These are phyloP conservation scores for Dinochytrium kinnereticum DNA, from an alignment of 371 early-diverging fungal genomes.

Conservation along the genomic window DNA sequence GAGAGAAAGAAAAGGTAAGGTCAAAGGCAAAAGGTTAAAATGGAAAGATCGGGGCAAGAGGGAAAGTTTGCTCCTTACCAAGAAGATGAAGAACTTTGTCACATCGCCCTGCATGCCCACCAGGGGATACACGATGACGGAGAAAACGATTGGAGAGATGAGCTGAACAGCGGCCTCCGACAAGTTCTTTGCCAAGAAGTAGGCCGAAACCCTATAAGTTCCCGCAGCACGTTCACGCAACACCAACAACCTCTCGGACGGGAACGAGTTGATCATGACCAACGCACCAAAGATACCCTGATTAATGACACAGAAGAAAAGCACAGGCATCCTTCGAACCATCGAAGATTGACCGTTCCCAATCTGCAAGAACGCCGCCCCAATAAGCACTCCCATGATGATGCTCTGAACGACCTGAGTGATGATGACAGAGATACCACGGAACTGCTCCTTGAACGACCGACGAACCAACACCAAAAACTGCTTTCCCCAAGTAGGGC, in stretches of 20 bases:
- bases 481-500: slow-evolving; percentile 11
- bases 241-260: slow-evolving; percentile 46
- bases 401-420: slow-evolving; percentile 55
- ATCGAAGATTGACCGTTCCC: slow-evolving; percentile 41
- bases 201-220: slow-evolving; percentile 48
- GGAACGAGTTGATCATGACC: slow-evolving; percentile 47
- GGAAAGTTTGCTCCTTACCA: too few species aligned
- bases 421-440: slow-evolving; percentile 47
- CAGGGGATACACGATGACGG: slow-evolving; percentile 47
- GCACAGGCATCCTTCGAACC: slow-evolving; percentile 31
- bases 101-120: slow-evolving; percentile 44
- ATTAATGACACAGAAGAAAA: slow-evolving; percentile 29
- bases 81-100: not conserved
- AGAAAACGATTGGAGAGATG: slow-evolving; percentile 37
- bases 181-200: slow-evolving; percentile 40
- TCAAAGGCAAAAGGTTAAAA: not conserved
- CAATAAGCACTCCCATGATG: slow-evolving; percentile 35
- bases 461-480: slow-evolving; percentile 14
- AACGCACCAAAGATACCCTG: slow-evolving; percentile 46
- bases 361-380: slow-evolving; percentile 41
- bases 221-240: slow-evolving; percentile 48
- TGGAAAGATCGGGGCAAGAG: too few species aligned
- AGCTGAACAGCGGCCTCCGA: slow-evolving; percentile 39
- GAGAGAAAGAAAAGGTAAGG: not conserved
- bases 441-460: slow-evolving; percentile 29